These are phyloP conservation scores for Penicillium sclerotigenum DNA, from an alignment of 2,329 filamentous ascomycete species.

Conservation along the genomic window DNA sequence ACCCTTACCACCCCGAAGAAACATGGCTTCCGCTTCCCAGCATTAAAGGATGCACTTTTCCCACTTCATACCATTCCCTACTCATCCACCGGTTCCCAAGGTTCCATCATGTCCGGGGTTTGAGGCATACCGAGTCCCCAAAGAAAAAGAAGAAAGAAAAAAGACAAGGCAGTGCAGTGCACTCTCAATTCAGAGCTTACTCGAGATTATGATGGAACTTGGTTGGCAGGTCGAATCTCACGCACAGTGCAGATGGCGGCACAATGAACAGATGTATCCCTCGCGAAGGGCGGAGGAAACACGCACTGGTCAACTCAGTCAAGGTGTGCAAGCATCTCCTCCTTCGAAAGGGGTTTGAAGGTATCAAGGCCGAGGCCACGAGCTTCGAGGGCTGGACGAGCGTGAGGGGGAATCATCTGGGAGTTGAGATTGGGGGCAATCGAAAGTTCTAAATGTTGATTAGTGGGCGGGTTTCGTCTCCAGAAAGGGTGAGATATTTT, in stretches of 20 bases:
- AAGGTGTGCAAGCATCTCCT: constrained; percentile 96
- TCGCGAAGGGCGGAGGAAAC: constrained; percentile 37
- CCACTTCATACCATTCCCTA: constrained; percentile 11
- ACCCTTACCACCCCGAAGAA: constrained; percentile 25
- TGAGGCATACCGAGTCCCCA: constrained; percentile 11
- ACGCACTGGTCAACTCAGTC: constrained; percentile 63
- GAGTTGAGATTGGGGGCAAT: constrained; percentile 85
- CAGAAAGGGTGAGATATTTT: constrained; percentile 35
- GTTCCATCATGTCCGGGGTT: background rate
- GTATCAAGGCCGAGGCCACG: constrained; percentile 90
- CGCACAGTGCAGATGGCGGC: constrained; percentile 33
- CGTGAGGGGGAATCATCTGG: constrained; percentile 80
- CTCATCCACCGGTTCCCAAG: background rate
- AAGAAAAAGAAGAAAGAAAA: constrained; percentile 11
- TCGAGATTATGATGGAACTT: constrained; percentile 16
- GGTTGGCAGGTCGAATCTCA: constrained; percentile 19
- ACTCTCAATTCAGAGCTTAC: constrained; percentile 31
- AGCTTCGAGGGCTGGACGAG: constrained; percentile 68
- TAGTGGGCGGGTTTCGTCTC: background rate
- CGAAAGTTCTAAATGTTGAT: constrained; percentile 71
- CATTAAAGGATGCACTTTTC: constrained; percentile 22
- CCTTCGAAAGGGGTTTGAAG: constrained; percentile 84
- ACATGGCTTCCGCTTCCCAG: constrained; percentile 23
- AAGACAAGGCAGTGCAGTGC: constrained; percentile 27
- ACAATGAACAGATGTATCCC: constrained; percentile 36